Conservation (phyloP, 1,284 basidiomycete genomes). For the Fomitopsis pinicola region DNA sequence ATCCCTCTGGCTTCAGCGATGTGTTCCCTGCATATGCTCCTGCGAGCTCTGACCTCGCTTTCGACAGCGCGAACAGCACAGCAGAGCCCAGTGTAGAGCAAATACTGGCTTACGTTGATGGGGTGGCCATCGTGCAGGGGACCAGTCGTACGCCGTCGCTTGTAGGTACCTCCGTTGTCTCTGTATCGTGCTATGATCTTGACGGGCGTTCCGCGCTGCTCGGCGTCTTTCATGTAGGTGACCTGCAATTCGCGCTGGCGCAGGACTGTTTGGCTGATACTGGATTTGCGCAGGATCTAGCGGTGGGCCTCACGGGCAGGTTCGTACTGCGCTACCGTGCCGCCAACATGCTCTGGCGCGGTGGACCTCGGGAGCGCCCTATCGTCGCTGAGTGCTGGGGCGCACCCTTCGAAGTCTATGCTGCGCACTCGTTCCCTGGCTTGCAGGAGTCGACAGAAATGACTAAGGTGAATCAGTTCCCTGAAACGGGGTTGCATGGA, state of each 20-base stretch:
- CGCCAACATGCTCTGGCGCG: not conserved
- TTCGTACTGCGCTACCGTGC: not conserved
- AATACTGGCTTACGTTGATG: not conserved
- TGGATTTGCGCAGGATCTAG: not conserved
- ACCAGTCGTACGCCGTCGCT: not conserved
- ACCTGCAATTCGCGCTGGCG: not conserved
- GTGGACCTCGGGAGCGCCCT: not conserved
- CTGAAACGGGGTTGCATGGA: too few relatives aligned
- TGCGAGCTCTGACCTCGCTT: too few relatives aligned
- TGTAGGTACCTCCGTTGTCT: not conserved
- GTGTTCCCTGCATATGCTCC: too few relatives aligned
- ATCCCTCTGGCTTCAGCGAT: too few relatives aligned
- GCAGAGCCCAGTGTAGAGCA: too few relatives aligned
- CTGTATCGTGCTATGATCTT: not conserved
- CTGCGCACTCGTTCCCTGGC: conserved; percentile 74
- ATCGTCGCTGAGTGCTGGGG: conserved; percentile 8
- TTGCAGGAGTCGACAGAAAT: conserved; percentile 64
- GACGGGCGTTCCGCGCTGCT: not conserved
- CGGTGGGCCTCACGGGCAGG: not conserved
- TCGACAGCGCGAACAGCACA: not conserved
- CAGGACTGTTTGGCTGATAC: not conserved
- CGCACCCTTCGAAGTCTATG: conserved; percentile 60
- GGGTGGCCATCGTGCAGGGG: not conserved
- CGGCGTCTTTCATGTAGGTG: not conserved
- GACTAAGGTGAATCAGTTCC: conserved; percentile 48